Evolutionary conservation across 139 green algal genomes (phyloP), one percentile per base, ranked within the genome.

Genomic region (Parachlorella kessleri): DNA sequence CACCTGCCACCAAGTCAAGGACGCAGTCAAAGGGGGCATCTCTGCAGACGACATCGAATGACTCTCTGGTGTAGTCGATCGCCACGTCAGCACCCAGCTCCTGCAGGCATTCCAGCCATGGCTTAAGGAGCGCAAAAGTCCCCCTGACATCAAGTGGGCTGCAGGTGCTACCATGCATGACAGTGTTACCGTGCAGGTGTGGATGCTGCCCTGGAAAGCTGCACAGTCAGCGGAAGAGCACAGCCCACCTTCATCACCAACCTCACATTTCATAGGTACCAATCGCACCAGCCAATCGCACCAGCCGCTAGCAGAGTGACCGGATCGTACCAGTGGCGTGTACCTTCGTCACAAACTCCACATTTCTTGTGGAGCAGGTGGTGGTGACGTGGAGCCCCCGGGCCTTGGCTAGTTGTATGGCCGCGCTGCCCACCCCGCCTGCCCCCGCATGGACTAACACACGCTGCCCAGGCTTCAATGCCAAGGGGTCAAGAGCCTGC

Each of bases 1-100:
- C 48, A 59, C 48, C 48, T 59, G 14, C 48, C 48, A 59, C 48
- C 55, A 74, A 28, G 38, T 80, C 75, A 23, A 80, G 70, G 1
- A 80, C 10, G 10, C 53, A 48, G 32, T 80, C 55, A 28, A 59
- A 80, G 21, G 28, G 24, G 37, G 18, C 73, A 8, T 32, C 37
- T 10, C 41, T 23, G 55, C 59, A 54, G 10, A 14, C 23, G 9
- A 74, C 75, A 26, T 66, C 55, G 39, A 80, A 80, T 66, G 72
- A 63, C 39, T 81, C 63, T 72, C 80, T 76, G n/a, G 76, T 92
- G 75, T 93, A 92, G 76, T 93, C 86, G n/a, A 93, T 87, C 0
- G 82, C 88, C 41, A 66, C 48, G 76, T 92, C 88, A 36, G 88
- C 88, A 1, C 88, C 85, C 66, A 92, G 79, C n/a, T 37, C 35